Evolutionary conservation across 192 early-diverging fungal genomes (phyloP).

Genomic region (Chytriomyces confervae): DNA sequence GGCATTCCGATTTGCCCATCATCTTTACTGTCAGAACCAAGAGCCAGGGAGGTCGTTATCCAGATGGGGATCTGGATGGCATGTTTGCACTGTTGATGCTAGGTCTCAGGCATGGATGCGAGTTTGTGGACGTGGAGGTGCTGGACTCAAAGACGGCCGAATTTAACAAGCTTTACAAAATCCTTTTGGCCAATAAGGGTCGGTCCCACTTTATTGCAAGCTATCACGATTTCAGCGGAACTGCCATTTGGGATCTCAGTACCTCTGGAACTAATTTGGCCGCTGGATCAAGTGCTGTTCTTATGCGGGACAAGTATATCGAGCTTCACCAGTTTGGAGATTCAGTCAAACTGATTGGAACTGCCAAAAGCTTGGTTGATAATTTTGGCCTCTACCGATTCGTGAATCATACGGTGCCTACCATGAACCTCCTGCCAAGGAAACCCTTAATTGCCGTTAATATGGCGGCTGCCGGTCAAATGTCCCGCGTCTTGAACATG

Average conservation of each 20-base stretch:
- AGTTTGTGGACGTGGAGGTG: slow-evolving; percentile 94
- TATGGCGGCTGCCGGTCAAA: slow-evolving; percentile 90
- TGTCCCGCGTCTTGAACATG: slow-evolving; percentile 88
- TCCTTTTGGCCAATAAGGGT: slow-evolving; percentile 63
- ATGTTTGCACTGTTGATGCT: slow-evolving; percentile 70
- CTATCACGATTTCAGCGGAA: slow-evolving; percentile 82
- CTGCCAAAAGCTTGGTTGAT: slow-evolving; percentile 74
- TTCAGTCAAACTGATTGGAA: slow-evolving; percentile 92
- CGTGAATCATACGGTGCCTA: slow-evolving; percentile 52
- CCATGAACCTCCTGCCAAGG: slow-evolving; percentile 32
- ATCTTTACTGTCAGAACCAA: slow-evolving; percentile 92
- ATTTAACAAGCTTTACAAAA: slow-evolving; percentile 38
- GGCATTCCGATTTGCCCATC: slow-evolving; percentile 76
- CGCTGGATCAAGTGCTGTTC: neutral
- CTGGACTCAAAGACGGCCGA: slow-evolving; percentile 81
- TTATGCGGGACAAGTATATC: slow-evolving; percentile 62
- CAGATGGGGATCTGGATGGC: slow-evolving; percentile 60
- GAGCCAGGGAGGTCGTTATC: slow-evolving; percentile 86
- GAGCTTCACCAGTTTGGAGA: slow-evolving; percentile 65
- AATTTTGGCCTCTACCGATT: slow-evolving; percentile 84
- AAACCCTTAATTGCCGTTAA: slow-evolving; percentile 92
- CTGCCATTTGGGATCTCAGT: slow-evolving; percentile 64
- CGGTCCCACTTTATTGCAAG: slow-evolving; percentile 78
- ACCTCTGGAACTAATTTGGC: slow-evolving; percentile 34
- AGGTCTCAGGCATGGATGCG: slow-evolving; percentile 87